phyloP scores from a whole-genome alignment of 1,139 yeast genomes.

The Pichia sp. region DNA sequence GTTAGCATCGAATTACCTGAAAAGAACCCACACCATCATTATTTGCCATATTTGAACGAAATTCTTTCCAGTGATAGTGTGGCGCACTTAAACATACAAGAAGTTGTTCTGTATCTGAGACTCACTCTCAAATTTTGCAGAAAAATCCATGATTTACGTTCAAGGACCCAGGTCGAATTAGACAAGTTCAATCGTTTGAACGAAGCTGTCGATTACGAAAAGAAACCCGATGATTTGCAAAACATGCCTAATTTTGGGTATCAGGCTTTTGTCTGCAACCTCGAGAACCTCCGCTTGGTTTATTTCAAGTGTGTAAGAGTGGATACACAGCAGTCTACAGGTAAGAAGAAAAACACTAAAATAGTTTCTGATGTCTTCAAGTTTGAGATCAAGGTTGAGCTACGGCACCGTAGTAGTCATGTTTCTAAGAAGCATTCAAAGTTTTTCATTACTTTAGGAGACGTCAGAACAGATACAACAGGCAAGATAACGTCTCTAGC shows the following conservation, averaged over 20 bases:
- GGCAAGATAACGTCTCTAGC: slow-evolving; percentile 9
- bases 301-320: slow-evolving; percentile 23
- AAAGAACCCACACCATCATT: slow-evolving; percentile 28
- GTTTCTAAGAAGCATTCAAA: slow-evolving; percentile 24
- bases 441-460: slow-evolving; percentile 21
- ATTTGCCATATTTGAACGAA: slow-evolving; percentile 24
- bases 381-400: slow-evolving; percentile 22
- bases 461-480: slow-evolving; percentile 8
- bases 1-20: slow-evolving; percentile 27
- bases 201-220: slow-evolving; percentile 12
- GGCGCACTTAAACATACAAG: slow-evolving; percentile 21
- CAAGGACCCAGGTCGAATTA: neutral
- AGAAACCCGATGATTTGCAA: slow-evolving; percentile 9
- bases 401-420: slow-evolving; percentile 22
- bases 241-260: slow-evolving; percentile 13
- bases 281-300: slow-evolving; percentile 25
- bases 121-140: slow-evolving; percentile 28
- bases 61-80: slow-evolving; percentile 10
- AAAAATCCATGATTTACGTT: slow-evolving; percentile 2
- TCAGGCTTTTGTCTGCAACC: slow-evolving; percentile 17
- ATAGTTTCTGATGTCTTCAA: slow-evolving; percentile 13
- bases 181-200: slow-evolving; percentile 19
- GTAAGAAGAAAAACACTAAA: slow-evolving; percentile 13
- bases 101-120: slow-evolving; percentile 28
- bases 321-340: slow-evolving; percentile 12